phyloP scores from a whole-genome alignment of 306 rosid genomes.

The Fragaria ananassa region DNA sequence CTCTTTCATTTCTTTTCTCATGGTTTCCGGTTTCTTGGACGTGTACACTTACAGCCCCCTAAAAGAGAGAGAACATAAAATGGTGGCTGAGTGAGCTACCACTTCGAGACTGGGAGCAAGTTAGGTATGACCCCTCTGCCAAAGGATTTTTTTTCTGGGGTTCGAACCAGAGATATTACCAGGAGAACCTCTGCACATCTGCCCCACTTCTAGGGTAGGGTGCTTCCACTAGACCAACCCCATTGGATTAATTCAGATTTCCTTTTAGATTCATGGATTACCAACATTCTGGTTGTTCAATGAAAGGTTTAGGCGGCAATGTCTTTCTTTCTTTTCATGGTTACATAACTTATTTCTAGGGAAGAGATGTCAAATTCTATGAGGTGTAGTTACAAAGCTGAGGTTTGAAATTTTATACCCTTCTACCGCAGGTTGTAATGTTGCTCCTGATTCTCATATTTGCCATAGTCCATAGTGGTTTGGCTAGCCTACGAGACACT shows the following conservation, averaged over 20 bases:
- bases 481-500: conserved; percentile 72
- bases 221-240: too few species aligned
- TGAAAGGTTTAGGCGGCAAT: neutral
- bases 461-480: conserved; percentile 81
- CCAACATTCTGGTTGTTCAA: neutral
- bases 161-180: too few species aligned
- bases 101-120: too few species aligned
- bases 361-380: neutral
- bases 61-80: neutral
- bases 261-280: neutral
- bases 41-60: neutral
- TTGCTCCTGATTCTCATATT: conserved; percentile 60
- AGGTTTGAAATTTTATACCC: conserved; percentile 21
- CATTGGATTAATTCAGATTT: neutral
- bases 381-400: conserved; percentile 14
- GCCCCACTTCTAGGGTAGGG: too few species aligned
- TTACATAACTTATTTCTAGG: neutral
- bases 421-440: conserved; percentile 70
- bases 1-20: neutral
- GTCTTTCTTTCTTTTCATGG: neutral
- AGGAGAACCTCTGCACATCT: too few species aligned
- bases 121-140: too few species aligned
- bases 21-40: neutral
- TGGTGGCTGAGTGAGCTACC: too few species aligned
- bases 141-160: too few species aligned